Conservation (phyloP, 768 basidiomycete genomes). For the Hygrophoropsis aurantiaca region DNA sequence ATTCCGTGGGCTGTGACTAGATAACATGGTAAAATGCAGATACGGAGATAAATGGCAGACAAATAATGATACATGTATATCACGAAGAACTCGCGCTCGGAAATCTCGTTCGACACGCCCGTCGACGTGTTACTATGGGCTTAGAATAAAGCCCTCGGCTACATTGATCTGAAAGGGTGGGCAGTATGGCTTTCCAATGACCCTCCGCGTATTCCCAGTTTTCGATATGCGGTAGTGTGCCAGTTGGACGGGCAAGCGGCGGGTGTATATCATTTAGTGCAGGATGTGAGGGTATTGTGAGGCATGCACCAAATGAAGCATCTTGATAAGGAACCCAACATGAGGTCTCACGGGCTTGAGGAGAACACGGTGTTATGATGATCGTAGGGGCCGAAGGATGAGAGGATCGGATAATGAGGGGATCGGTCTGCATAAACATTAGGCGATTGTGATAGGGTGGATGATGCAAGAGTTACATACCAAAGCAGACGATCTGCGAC, state of each 20-base stretch:
- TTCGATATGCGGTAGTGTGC: constrained; percentile 28
- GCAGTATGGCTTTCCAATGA: constrained; percentile 53
- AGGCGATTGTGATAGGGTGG: neutral
- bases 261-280: constrained; percentile 49
- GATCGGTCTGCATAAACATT: constrained; percentile 12
- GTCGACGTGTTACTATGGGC: constrained; percentile 8
- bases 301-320: constrained; percentile 47
- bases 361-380: constrained; percentile 47
- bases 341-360: constrained; percentile 37
- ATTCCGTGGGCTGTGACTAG: neutral
- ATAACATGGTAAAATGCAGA: constrained; percentile 5
- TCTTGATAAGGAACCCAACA: constrained; percentile 56
- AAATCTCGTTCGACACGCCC: neutral
- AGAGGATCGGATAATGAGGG: constrained; percentile 29
- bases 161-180: constrained; percentile 47
- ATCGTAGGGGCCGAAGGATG: constrained; percentile 48
- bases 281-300: constrained; percentile 50
- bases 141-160: constrained; percentile 43
- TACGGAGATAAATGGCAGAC: neutral
- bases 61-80: neutral
- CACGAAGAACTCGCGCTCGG: neutral
- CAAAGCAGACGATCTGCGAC: constrained; percentile 8
- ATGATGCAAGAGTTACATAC: constrained; percentile 3
- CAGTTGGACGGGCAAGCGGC: constrained; percentile 32
- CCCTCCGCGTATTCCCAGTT: constrained; percentile 52